A percentile compares a stretch with the other conserved stretches of the same genome.
These are phyloP conservation scores for Podospora australis DNA, from an alignment of 495 filamentous ascomycete genomes.

Conservation along the genomic window DNA sequence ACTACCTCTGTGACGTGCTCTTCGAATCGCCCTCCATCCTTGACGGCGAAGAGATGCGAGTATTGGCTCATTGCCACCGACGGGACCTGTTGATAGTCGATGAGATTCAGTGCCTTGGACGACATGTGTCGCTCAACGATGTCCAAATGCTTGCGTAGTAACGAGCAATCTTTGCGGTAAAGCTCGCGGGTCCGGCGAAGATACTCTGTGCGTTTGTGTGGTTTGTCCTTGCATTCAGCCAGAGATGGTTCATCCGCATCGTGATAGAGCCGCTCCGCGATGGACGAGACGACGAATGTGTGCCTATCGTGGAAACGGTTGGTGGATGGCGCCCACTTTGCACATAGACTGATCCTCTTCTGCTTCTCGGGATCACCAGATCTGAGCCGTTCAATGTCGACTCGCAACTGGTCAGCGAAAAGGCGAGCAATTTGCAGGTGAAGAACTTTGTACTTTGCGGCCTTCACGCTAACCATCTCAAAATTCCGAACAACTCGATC, in stretches of 20 bases:
- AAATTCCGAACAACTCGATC: constrained; percentile 23
- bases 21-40: constrained; percentile 37
- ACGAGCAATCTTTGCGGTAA: constrained; percentile 34
- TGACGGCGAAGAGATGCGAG: constrained; percentile 30
- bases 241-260: too few species aligned
- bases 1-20: constrained; percentile 35
- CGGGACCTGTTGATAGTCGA: constrained; percentile 43
- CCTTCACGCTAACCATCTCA: too few species aligned
- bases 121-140: constrained; percentile 42
- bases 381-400: constrained; percentile 31
- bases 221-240: constrained; percentile 14
- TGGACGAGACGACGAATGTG: constrained; percentile 40
- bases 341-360: constrained; percentile 37
- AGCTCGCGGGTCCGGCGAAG: constrained; percentile 40
- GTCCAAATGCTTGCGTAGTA: constrained; percentile 36
- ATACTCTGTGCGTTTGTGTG: constrained; percentile 32
- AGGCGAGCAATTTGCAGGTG: constrained; percentile 41
- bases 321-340: constrained; percentile 44
- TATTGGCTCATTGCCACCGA: constrained; percentile 45
- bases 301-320: constrained; percentile 44
- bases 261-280: constrained; percentile 43
- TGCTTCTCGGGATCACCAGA: constrained; percentile 24
- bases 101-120: constrained; percentile 29
- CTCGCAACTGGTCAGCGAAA: constrained; percentile 41
- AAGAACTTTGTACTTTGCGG: constrained; percentile 33